These are phyloP conservation scores for Aspergillus cavernicola DNA, from an alignment of 495 filamentous ascomycete species.

Conservation along the genomic window DNA sequence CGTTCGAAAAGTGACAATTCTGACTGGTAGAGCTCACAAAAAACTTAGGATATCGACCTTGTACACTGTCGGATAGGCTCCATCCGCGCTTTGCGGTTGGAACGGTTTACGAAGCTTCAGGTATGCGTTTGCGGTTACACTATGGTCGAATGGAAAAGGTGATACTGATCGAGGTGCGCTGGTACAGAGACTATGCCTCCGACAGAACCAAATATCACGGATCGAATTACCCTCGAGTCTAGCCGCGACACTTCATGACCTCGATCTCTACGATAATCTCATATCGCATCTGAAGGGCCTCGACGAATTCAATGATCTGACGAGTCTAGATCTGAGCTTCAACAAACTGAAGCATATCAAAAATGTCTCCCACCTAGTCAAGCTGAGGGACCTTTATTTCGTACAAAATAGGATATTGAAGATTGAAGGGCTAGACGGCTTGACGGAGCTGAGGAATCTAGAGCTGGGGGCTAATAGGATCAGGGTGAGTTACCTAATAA, in stretches of 20 bases:
- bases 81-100: constrained; percentile 71
- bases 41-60: constrained; percentile 74
- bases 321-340: constrained; percentile 86
- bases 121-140: constrained; percentile 32
- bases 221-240: constrained; percentile 65
- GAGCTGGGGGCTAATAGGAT: constrained; percentile 93
- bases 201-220: constrained; percentile 83
- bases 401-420: constrained; percentile 88
- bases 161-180: neutral
- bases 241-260: constrained; percentile 64
- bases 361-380: constrained; percentile 71
- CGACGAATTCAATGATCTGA: constrained; percentile 70
- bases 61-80: constrained; percentile 80
- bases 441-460: constrained; percentile 71
- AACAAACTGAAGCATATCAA: constrained; percentile 99
- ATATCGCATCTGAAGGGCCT: constrained; percentile 84
- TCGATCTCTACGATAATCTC: constrained; percentile 98
- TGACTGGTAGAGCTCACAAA: constrained; percentile 1
- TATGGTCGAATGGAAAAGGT: neutral
- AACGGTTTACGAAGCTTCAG: constrained; percentile 73
- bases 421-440: constrained; percentile 80
- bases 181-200: constrained; percentile 74
- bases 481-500: constrained; percentile 43
- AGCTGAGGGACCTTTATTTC: constrained; percentile 84
- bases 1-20: neutral